Base-by-base conservation (phyloP, 495 filamentous ascomycete genomes). In the Hypoxylon crocopeplum region DNA sequence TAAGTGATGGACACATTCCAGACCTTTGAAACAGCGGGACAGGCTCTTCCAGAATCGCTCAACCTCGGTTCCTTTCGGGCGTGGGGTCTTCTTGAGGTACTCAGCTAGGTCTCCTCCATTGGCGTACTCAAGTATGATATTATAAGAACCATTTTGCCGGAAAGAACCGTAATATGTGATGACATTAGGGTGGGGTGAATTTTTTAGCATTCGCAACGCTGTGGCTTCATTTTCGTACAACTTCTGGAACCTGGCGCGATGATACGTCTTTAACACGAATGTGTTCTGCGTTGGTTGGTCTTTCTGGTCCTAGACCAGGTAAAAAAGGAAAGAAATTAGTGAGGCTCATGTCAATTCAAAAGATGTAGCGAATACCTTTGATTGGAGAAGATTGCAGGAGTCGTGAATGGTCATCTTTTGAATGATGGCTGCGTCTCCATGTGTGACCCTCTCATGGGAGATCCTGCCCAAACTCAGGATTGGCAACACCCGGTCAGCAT, bases 81-180 rank as follows among this genome's bases (percentile, higher is more conserved):
- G 64, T 5, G 48, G 33, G 13, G 53, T 66, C 6, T 17, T 62
- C 33, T 59, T 37, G 48, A 79, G 72, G 48, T 68, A 80, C 11
- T 75, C 56, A 20, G 72, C 69, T n/a, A 82, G 61, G 12, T 68
- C 72, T 7, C 77, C 78, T 24, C 60, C 48, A 45, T 80, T 73
- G 2, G 73, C 77, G 60, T 71, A 79, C 56, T 82, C 79, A 2
- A 83, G 64, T 24, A 83, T 58, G 0, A 82, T 57, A 48, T 77
- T 74, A 48, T 66, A 77, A 0, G 62, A 68, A 3, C 49, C 68
- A 20, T 68, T 54, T 17, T 77, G 70, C 39, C 63, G 70, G 53
- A 73, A 81, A 22, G 67, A 71, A 1, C 77, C 78, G 51, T 76
- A 76, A 48, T 72, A 81, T 2, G 44, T 67, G n/a, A 79, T 73